Base-by-base conservation (phyloP, 257 asterid species). In the Pogostemon cablin region DNA sequence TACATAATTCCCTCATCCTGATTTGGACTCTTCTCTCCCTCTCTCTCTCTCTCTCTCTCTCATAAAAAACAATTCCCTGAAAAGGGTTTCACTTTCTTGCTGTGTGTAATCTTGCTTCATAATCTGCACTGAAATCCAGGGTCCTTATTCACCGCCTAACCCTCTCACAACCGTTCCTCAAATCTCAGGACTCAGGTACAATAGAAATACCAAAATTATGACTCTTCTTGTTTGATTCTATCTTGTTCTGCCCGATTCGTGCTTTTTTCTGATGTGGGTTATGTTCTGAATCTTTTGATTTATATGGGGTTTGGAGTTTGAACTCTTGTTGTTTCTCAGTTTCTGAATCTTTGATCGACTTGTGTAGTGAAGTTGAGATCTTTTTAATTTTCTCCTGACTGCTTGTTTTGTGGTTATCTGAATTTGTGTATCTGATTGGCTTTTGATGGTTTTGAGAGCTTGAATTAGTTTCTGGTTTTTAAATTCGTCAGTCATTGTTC, bases 121-220 rank as follows among this genome's bases (percentile, higher is more conserved):
- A 48, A 52, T 71, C 77, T 55, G 49, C 79, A 71, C 79, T 61
- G 75, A 81, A 77, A 53, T 71, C 75, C 72, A 64, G 62, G 80
- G 17, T 3, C 48, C 63, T 62, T 12, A 43, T 44, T 12, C 67
- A 42, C 72, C 48, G 76, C 61, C 74, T 35, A 69, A 41, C n/a
- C 68, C 54, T 46, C 66, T 35, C 67, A 44, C 40, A 11, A 37
- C 55, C 60, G 15, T 72, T 44, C 3, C 38, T 7, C 38, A 9
- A 54, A 54, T 49, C 62, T 79, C 69, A 78, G 88, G 86, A 43
- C 62, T 79, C 69, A 76, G 88, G 86, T 81, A 72, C 67, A 62
- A 3, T 15, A 0, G 41, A 43, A 15, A 12, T 2, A 2, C 5
- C 5, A 38, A 9, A 25, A 71, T 41, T 62, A 52, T 0, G 73